phyloP scores from a whole-genome alignment of 495 filamentous ascomycete species.

The Saxophila tyrrhenica region DNA sequence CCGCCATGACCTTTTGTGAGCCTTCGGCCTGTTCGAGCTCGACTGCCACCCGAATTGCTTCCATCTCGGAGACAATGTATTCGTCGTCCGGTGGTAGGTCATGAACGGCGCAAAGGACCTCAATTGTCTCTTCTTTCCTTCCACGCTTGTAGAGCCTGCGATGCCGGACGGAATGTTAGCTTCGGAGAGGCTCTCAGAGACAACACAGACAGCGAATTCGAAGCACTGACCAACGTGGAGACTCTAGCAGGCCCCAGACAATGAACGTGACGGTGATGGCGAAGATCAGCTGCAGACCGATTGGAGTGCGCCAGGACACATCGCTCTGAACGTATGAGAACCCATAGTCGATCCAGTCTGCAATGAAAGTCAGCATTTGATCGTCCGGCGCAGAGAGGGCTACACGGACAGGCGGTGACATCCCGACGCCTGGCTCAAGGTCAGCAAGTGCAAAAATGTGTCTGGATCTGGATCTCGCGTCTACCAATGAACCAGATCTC shows the following conservation, averaged over 20 bases:
- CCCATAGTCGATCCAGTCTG: constrained; percentile 19
- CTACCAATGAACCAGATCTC: constrained; percentile 15
- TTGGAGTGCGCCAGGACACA: constrained; percentile 13
- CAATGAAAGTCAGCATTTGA: neutral
- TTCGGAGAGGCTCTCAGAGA: too few species aligned
- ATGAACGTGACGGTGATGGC: constrained; percentile 20
- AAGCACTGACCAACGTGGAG: constrained; percentile 18
- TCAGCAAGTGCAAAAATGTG: neutral
- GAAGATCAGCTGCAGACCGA: constrained; percentile 15
- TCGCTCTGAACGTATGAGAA: constrained; percentile 6
- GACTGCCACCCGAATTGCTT: constrained; percentile 31
- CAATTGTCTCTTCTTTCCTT: constrained; percentile 33
- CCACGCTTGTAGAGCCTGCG: constrained; percentile 28
- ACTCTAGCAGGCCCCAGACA: constrained; percentile 25
- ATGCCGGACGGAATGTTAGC: too few species aligned
- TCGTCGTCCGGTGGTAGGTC: constrained; percentile 16
- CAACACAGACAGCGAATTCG: too few species aligned
- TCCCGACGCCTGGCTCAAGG: constrained; percentile 8
- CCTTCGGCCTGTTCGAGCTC: constrained; percentile 35
- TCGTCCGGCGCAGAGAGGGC: too few species aligned
- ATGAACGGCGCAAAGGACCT: constrained; percentile 40
- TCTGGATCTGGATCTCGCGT: constrained; percentile 17
- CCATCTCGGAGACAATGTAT: constrained; percentile 7
- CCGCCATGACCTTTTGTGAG: constrained; percentile 32
- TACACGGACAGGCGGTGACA: too few species aligned